Evolutionary conservation across 352 stramenopile genomes (phyloP).

Genomic region (Hyaloperonospora brassicae): DNA sequence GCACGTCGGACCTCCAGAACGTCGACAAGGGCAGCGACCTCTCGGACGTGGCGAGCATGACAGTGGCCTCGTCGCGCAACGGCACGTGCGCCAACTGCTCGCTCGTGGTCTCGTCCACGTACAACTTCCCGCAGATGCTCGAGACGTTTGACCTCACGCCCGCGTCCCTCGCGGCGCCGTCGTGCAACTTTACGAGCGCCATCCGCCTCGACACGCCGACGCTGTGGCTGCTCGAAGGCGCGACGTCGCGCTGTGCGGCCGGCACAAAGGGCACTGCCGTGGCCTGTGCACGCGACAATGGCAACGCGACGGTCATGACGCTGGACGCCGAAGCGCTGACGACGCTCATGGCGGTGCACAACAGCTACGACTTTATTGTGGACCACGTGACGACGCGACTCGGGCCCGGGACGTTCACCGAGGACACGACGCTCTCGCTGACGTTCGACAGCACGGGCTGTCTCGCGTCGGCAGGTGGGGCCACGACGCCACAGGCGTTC

Average conservation of each 20-base stretch:
- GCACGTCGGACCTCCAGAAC: constrained; percentile 32
- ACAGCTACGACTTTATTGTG: constrained; percentile 45
- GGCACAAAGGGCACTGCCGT: constrained; percentile 19
- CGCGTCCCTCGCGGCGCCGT: constrained; percentile 22
- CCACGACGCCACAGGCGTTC: constrained; percentile 46
- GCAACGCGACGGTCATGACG: constrained; percentile 48
- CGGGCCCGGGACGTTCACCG: constrained; percentile 47
- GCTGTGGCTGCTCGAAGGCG: constrained; percentile 46
- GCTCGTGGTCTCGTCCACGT: constrained; percentile 42
- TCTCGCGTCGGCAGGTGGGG: too few species aligned
- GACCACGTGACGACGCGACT: constrained; percentile 55
- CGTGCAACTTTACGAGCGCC: constrained; percentile 45
- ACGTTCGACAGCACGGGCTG: constrained; percentile 55
- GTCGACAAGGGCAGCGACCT: constrained; percentile 40
- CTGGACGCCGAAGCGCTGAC: constrained; percentile 32
- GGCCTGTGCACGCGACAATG: constrained; percentile 36
- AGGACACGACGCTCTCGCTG: constrained; percentile 42
- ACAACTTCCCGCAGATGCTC: constrained; percentile 71
- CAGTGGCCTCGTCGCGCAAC: constrained; percentile 42
- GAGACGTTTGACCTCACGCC: constrained; percentile 49
- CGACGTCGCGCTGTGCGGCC: constrained; percentile 30
- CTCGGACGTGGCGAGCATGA: constrained; percentile 40
- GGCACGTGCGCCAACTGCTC: constrained; percentile 69
- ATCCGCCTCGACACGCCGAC: constrained; percentile 46
- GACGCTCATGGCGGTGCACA: constrained; percentile 31